Base-by-base conservation (phyloP, 306 rosid genomes). In the Oxytropis ochrocephala region DNA sequence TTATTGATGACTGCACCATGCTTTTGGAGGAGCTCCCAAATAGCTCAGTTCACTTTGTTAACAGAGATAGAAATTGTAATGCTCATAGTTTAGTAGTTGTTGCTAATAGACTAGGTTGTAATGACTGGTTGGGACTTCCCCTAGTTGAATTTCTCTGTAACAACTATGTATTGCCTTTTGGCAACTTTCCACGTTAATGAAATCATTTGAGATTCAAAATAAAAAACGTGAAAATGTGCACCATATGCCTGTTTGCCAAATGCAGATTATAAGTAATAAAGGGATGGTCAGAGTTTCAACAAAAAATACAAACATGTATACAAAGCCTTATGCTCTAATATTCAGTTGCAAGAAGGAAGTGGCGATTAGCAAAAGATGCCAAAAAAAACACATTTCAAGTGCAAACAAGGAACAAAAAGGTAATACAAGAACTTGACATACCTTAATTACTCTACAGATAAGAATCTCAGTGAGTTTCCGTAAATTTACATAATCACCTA, bases 401-500 rank as follows among this genome's bases (percentile, higher is more conserved):
- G 46, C 10, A 63, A 27, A 35, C 27, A 43, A 64, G 33, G 59
- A 64, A 49, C 18, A 1, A 38, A 24, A 44, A 55, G 19, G 46
- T 17, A 6, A 70, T 0, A 72, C 27, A 58, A 36, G 13, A 44
- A 32, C 27, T 59, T 16, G 35, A 57, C 78, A 52, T 83, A 91
- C 99, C 96, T 95, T 95, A 36, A 95, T 81, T 46, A 95, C 83
- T 86, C 85, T 85, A 81, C 96, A 87, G 72, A 95, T 82, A 63
- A 95, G 80, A 75, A 89, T 91, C 87, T 95, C 97, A 69, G 86
- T 94, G 60, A 95, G 81, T 80, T 95, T 91, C 56, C 99, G 88
- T 75, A 91, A 19, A 76, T 95, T 95, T 33, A 95, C 95, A 80
- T 88, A 94, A 79, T 95, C 99, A 7, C 99, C 96, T 66, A 95